phyloP scores from a whole-genome alignment of 805 yeast genomes.

The Metschnikowia shivogae region DNA sequence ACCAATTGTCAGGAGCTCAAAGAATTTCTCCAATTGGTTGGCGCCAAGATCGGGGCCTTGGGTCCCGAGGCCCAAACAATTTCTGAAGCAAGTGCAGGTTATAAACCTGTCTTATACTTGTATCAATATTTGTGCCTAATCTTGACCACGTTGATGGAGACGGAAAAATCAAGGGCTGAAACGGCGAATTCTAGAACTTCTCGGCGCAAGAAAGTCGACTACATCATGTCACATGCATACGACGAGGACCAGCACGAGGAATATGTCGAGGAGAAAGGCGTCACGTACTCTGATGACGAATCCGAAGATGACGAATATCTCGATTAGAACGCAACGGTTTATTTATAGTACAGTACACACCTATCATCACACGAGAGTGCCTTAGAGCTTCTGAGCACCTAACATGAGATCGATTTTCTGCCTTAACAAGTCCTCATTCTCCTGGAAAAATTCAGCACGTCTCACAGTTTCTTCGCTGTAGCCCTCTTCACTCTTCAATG shows the following conservation, averaged over 20 bases:
- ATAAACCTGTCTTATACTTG: constrained; percentile 27
- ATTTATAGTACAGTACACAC: constrained; percentile 4
- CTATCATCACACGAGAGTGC: neutral
- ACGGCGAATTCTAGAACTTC: constrained; percentile 10
- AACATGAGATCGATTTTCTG: constrained; percentile 77
- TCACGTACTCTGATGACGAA: constrained; percentile 11
- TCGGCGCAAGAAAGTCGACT: constrained; percentile 15
- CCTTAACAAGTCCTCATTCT: constrained; percentile 59
- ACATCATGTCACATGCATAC: constrained; percentile 6
- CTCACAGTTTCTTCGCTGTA: constrained; percentile 86
- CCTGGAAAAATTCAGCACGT: constrained; percentile 72
- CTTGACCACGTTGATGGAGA: constrained; percentile 24
- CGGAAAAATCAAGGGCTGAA: constrained; percentile 8
- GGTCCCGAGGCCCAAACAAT: constrained; percentile 7
- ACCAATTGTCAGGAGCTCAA: constrained; percentile 25
- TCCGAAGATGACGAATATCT: constrained; percentile 10
- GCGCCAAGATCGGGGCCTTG: constrained; percentile 19
- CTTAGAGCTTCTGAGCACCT: constrained; percentile 36
- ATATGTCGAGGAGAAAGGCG: constrained; percentile 9
- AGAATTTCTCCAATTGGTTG: constrained; percentile 24
- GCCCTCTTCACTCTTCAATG: constrained; percentile 85
- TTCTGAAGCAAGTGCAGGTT: constrained; percentile 19
- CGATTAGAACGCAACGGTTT: constrained; percentile 5
- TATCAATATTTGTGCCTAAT: constrained; percentile 27
- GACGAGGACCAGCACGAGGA: constrained; percentile 11